Conservation (phyloP, 139 green algal genomes). For the Chlorella ohadii region DNA sequence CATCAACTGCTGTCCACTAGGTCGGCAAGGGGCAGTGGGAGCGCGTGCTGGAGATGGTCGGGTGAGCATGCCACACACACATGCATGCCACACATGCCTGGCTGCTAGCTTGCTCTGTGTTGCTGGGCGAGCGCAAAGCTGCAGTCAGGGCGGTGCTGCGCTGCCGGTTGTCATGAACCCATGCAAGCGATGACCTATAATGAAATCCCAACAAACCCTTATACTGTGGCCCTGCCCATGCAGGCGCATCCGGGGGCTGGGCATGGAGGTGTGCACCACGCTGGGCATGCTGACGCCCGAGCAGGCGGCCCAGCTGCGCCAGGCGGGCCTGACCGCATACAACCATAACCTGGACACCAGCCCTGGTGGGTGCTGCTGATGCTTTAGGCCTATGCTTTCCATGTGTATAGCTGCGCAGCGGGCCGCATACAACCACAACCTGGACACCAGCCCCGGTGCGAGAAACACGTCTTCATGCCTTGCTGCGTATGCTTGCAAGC, state of each 20-base stretch:
- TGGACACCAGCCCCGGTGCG: slow-evolving; percentile 84
- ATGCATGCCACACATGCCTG: too few relatives aligned
- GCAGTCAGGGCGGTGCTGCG: too few relatives aligned
- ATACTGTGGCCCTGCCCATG: too few relatives aligned
- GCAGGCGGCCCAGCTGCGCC: slow-evolving; percentile 79
- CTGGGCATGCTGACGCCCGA: slow-evolving; percentile 77
- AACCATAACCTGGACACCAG: slow-evolving; percentile 99
- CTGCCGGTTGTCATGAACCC: too few relatives aligned
- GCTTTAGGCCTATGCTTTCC: too few relatives aligned
- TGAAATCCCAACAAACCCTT: too few relatives aligned
- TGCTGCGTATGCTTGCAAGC: too few relatives aligned
- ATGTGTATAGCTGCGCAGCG: slow-evolving; percentile 91
- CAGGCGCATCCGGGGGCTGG: slow-evolving; percentile 74
- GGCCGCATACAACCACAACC: slow-evolving; percentile 99
- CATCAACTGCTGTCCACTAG: neutral
- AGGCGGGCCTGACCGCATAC: slow-evolving; percentile 97
- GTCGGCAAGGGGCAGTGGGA: slow-evolving; percentile 89
- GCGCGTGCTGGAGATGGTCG: slow-evolving; percentile 94
- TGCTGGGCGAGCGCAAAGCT: too few relatives aligned
- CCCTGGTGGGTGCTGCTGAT: slow-evolving; percentile 51
- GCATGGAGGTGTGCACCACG: slow-evolving; percentile 94
- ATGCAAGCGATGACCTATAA: too few relatives aligned
- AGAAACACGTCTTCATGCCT: neutral
- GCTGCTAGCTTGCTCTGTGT: too few relatives aligned
- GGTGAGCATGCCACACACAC: slow-evolving; percentile 13